Evolutionary conservation across 2,329 filamentous ascomycete species (phyloP).

Genomic region (Diaporthe eres): DNA sequence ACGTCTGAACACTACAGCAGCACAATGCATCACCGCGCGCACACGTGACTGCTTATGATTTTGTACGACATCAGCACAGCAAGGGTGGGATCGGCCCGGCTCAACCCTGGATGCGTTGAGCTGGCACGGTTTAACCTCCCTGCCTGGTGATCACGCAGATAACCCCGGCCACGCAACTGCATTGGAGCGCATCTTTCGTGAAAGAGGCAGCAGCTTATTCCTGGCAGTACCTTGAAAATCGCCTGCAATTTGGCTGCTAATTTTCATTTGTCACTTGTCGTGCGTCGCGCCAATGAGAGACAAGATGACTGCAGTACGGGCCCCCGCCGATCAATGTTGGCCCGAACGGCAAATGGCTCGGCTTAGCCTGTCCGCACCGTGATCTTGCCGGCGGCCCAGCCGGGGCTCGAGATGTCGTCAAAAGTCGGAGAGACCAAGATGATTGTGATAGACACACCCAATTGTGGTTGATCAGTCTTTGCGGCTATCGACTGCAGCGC

Average conservation of each 20-base stretch:
- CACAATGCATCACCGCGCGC: conserved; percentile 37
- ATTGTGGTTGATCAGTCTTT: not conserved
- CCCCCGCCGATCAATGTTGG: conserved; percentile 14
- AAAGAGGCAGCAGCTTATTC: conserved; percentile 5
- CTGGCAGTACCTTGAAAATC: not conserved
- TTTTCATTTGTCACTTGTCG: conserved; percentile 25
- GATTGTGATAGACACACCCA: not conserved
- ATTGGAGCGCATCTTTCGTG: conserved; percentile 28
- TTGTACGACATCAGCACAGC: conserved; percentile 23
- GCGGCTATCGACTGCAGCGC: conserved; percentile 2
- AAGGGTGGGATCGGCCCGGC: conserved; percentile 24
- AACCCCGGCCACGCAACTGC: conserved; percentile 19
- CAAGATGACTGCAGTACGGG: conserved; percentile 21
- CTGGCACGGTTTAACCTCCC: conserved; percentile 7
- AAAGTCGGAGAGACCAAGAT: not conserved
- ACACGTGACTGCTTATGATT: conserved; percentile 39
- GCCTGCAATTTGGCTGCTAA: conserved; percentile 17
- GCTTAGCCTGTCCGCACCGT: conserved; percentile 10
- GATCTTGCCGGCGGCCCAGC: conserved; percentile 31
- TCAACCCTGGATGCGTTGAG: conserved; percentile 9
- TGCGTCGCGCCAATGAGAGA: conserved; percentile 27
- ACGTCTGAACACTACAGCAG: conserved; percentile 37
- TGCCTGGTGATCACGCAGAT: conserved; percentile 15
- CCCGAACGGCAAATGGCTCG: conserved; percentile 26
- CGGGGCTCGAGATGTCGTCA: not conserved